Conservation (phyloP, 108 stramenopile genomes). For the Chaetoceros tenuissimus region DNA sequence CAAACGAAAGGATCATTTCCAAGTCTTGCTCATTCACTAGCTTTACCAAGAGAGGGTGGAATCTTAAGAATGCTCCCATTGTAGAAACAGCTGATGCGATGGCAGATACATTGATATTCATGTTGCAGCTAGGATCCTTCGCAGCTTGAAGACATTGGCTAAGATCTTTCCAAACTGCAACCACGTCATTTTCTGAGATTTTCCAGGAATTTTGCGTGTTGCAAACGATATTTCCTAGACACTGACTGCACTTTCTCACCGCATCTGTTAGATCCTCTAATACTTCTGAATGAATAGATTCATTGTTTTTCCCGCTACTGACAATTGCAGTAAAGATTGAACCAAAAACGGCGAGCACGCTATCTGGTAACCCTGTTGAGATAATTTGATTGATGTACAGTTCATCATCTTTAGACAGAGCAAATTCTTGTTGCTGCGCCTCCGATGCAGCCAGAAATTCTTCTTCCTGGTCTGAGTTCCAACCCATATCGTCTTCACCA, state of each 20-base stretch:
- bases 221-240: background rate
- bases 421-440: slow-evolving; percentile 36
- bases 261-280: background rate
- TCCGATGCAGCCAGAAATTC: too few relatives aligned
- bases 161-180: background rate
- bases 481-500: background rate
- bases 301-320: background rate
- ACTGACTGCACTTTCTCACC: background rate
- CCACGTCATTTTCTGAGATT: background rate
- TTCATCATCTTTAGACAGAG: slow-evolving; percentile 34
- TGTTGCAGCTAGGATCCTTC: background rate
- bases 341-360: background rate
- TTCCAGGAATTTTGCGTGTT: background rate
- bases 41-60: background rate
- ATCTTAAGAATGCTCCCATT: background rate
- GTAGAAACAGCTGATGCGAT: background rate
- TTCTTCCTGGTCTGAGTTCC: slow-evolving; percentile 5
- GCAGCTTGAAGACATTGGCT: background rate
- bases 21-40: background rate
- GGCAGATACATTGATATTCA: background rate
- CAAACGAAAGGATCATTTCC: background rate
- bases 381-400: too few relatives aligned
- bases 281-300: background rate
- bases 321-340: background rate
- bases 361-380: background rate